A percentile compares a stretch with the other conserved stretches of the same genome.
These are phyloP conservation scores for Aspergillus sp. DNA, from an alignment of 2,329 filamentous ascomycete species.

Conservation along the genomic window DNA sequence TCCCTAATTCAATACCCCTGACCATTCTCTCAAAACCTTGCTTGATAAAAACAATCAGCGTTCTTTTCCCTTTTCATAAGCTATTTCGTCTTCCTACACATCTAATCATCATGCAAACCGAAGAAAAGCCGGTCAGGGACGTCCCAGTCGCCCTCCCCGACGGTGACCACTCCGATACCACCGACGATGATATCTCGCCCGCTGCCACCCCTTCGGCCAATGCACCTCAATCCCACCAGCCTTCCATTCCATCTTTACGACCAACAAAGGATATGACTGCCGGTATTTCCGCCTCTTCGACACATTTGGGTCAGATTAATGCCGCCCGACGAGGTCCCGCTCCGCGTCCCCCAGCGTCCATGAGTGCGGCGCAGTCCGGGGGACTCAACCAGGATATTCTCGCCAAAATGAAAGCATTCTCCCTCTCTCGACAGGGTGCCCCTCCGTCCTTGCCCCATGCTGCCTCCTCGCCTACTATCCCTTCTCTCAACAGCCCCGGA, in stretches of 20 bases:
- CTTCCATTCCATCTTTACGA: constrained; percentile 22
- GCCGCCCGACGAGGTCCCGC: constrained; percentile 48
- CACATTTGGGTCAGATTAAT: constrained; percentile 69
- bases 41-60: too few species aligned
- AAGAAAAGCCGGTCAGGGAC: constrained; percentile 16
- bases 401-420: constrained; percentile 64
- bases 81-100: too few species aligned
- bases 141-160: constrained; percentile 14
- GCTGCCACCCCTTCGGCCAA: constrained; percentile 28
- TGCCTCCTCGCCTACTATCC: constrained; percentile 29
- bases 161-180: constrained; percentile 13
- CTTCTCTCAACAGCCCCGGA: constrained; percentile 9
- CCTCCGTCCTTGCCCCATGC: constrained; percentile 33
- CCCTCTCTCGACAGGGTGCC: constrained; percentile 57
- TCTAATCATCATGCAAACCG: constrained; percentile 12
- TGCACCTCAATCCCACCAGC: constrained; percentile 2
- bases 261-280: constrained; percentile 16
- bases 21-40: too few species aligned
- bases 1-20: too few species aligned
- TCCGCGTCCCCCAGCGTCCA: constrained; percentile 24
- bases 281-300: constrained; percentile 74
- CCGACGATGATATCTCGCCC: constrained; percentile 16
- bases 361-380: constrained; percentile 37
- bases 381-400: constrained; percentile 58
- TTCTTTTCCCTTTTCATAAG: too few species aligned